These are phyloP conservation scores for Neurospora pannonica DNA, from an alignment of 495 filamentous ascomycete species.

Conservation along the genomic window DNA sequence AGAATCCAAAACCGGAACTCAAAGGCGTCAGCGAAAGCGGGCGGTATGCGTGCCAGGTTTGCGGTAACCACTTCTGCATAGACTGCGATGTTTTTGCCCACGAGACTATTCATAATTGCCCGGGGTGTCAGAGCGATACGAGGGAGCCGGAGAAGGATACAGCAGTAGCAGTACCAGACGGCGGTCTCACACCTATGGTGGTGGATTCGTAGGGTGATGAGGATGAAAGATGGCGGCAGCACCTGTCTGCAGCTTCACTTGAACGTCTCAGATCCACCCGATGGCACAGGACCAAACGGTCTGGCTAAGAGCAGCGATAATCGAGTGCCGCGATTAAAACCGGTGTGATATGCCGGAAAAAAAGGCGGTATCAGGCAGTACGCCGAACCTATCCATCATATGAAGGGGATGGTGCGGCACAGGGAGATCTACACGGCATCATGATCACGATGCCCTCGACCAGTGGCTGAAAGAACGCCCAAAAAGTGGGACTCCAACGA, in stretches of 20 bases:
- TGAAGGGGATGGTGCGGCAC: background rate
- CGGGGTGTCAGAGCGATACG: slow-evolving; percentile 71
- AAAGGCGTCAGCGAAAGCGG: slow-evolving; percentile 75
- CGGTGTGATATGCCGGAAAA: background rate
- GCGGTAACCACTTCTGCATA: slow-evolving; percentile 86
- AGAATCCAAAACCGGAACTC: slow-evolving; percentile 7
- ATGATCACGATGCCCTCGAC: background rate
- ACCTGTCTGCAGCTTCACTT: too few species aligned
- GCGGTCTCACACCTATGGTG: slow-evolving; percentile 20
- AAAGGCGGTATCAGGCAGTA: background rate
- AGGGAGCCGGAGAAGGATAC: slow-evolving; percentile 5
- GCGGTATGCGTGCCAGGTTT: slow-evolving; percentile 79
- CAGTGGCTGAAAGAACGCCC: background rate
- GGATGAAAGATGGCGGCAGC: background rate
- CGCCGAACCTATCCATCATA: background rate
- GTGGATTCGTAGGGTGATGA: slow-evolving; percentile 21
- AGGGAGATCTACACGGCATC: background rate
- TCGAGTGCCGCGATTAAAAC: background rate
- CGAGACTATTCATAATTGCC: slow-evolving; percentile 89
- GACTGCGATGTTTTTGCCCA: slow-evolving; percentile 95
- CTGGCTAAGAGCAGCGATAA: background rate
- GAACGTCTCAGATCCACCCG: background rate
- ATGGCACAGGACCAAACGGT: too few species aligned
- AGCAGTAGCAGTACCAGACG: background rate
- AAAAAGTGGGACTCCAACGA: background rate